Evolutionary conservation across 352 stramenopile species (phyloP).

Genomic region (Globisporangium spinosum): DNA sequence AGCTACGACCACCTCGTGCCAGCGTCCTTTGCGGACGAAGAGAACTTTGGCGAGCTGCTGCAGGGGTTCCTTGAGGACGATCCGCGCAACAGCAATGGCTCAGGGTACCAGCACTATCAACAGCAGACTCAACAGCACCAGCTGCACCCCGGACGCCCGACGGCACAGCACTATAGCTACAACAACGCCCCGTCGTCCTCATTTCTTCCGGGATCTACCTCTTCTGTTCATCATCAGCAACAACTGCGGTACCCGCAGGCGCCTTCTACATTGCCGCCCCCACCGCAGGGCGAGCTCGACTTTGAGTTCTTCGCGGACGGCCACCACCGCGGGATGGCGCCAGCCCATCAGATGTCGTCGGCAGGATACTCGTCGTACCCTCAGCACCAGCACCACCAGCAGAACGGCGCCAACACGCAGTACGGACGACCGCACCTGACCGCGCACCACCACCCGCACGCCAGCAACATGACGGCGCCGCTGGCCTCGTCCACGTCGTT

Average conservation of each 20-base stretch:
- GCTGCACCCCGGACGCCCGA: not conserved
- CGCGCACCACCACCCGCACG: conserved; percentile 11
- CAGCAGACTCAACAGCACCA: conserved; percentile 18
- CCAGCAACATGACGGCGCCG: conserved; percentile 14
- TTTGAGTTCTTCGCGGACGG: conserved; percentile 28
- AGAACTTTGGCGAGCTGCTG: conserved; percentile 63
- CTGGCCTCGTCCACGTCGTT: conserved; percentile 8
- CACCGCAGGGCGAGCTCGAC: conserved; percentile 21
- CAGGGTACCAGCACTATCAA: conserved; percentile 25
- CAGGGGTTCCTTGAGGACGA: conserved; percentile 75
- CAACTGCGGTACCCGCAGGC: conserved; percentile 21
- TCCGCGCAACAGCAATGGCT: conserved; percentile 18
- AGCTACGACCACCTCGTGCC: conserved; percentile 60
- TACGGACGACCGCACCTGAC: conserved; percentile 18
- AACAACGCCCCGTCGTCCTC: conserved; percentile 8
- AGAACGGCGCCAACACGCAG: conserved; percentile 2
- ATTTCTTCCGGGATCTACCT: conserved; percentile 1
- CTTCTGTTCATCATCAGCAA: conserved; percentile 15
- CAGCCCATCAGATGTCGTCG: not conserved
- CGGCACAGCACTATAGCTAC: conserved; percentile 5
- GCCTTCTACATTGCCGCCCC: conserved; percentile 17
- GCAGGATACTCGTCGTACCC: not conserved
- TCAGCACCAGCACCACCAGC: conserved; percentile 3
- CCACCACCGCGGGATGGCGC: not conserved
- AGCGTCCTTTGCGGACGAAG: conserved; percentile 53